Evolutionary conservation across 2,329 filamentous ascomycete species (phyloP), one percentile per base, ranked within the genome.

Genomic region (Fusarium beomiforme): DNA sequence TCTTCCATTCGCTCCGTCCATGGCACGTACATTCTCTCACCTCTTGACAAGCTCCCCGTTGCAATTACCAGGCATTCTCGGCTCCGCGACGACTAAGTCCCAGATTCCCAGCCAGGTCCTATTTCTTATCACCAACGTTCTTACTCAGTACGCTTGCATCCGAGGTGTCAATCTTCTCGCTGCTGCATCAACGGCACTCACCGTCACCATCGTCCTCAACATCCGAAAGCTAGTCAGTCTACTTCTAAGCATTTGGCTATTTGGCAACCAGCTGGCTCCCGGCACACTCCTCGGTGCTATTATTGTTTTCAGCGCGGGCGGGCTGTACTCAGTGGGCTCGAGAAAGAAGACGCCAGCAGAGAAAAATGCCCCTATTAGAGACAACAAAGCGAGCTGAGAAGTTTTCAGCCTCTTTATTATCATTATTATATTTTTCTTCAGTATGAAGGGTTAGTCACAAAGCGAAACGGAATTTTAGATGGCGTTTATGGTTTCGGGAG

Each of bases 201-300:
- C 96, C 1, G 96, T 99, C 26, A 98, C 95, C 3, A 97, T 99
- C 75, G 94, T 98, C 50, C 86, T 99, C 66, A 99, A 98, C 79
- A 93, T 99, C 66, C 89, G 96, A 74, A 99, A 99, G 82, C 85
- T 99, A 23, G 92, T 97, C 59, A 98, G 95, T 76, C 87, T 98
- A 67, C 84, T 98, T 68, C 81, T 98, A 64, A 98, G 95, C 75
- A 97, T 98, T 64, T 95, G 94, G 88, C 81, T 99, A 3, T 99
- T 99, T 82, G 96, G 95, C 8, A 98, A 99, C 79, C 83, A 87
- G 41, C 85, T 99, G 71, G 89, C 92, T 16, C 82, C 86, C 1
- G 91, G 93, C 41, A 97, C 97, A 67, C 81, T 97, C 57, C 65
- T 93, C 8, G 96, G 96, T 6, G 95, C 95, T 1, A 85, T 89